phyloP scores from a whole-genome alignment of 208 protist genomes.

The Trypanosoma avium region DNA sequence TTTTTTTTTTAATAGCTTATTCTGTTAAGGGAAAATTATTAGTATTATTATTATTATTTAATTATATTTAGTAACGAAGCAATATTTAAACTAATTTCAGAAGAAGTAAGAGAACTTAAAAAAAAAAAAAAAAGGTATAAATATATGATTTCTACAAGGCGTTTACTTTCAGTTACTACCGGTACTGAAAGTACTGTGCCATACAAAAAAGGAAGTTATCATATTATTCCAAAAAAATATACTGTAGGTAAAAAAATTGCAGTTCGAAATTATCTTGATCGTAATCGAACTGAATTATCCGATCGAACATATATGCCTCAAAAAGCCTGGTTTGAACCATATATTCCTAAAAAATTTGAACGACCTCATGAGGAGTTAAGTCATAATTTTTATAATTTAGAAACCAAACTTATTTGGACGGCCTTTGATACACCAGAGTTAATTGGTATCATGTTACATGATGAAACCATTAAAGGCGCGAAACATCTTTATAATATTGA shows the following conservation, averaged over 20 bases:
- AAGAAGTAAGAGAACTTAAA: no score
- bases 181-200: slow-evolving; percentile 20
- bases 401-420: slow-evolving; percentile 88
- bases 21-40: no score
- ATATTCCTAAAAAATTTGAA: slow-evolving; percentile 45
- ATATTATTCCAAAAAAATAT: slow-evolving; percentile 66
- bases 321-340: slow-evolving; percentile 81
- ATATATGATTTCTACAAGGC: slow-evolving; percentile 13
- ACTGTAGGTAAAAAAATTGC: slow-evolving; percentile 80
- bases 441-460: slow-evolving; percentile 83
- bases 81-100: no score
- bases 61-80: no score
- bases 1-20: no score
- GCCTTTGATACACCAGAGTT: slow-evolving; percentile 88
- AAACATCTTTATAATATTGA: slow-evolving; percentile 59
- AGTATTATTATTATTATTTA: no score
- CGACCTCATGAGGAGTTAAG: slow-evolving; percentile 52
- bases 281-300: slow-evolving; percentile 86
- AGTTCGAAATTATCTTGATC: slow-evolving; percentile 82
- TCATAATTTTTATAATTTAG: slow-evolving; percentile 84
- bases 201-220: slow-evolving; percentile 61
- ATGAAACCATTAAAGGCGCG: slow-evolving; percentile 83
- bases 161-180: background rate
- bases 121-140: background rate
- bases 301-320: slow-evolving; percentile 89